These are phyloP conservation scores for Amanita exitialis DNA, from an alignment of 768 basidiomycete species.

Conservation along the genomic window DNA sequence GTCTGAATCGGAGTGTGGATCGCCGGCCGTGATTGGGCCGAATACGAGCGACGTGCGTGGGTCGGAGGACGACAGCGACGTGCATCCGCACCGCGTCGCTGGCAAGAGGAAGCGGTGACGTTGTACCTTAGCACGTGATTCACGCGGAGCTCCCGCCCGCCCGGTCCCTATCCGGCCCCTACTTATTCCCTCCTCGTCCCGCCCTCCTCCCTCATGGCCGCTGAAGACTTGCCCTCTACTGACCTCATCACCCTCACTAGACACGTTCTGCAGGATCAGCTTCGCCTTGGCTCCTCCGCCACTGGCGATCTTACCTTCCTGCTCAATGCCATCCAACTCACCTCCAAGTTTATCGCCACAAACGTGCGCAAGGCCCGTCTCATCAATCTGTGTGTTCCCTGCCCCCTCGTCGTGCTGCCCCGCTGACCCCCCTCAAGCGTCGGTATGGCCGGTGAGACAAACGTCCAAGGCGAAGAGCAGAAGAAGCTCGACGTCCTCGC, in stretches of 20 bases:
- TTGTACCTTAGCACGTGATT: slow-evolving; percentile 10
- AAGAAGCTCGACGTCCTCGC: slow-evolving; percentile 98
- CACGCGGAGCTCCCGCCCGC: not conserved
- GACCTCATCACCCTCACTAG: slow-evolving; percentile 93
- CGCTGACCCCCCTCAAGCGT: slow-evolving; percentile 41
- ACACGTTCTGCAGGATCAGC: slow-evolving; percentile 82
- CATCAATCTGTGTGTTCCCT: slow-evolving; percentile 78
- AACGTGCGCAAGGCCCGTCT: slow-evolving; percentile 95
- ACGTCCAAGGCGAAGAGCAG: slow-evolving; percentile 97
- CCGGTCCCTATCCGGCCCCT: slow-evolving; percentile 11
- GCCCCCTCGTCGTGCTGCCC: not conserved
- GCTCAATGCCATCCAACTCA: slow-evolving; percentile 91
- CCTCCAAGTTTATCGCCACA: slow-evolving; percentile 95
- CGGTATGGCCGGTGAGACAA: slow-evolving; percentile 92
- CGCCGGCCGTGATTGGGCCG: slow-evolving; percentile 41
- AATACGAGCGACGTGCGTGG: slow-evolving; percentile 57
- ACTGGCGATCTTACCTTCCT: slow-evolving; percentile 93
- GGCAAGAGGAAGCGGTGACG: slow-evolving; percentile 11
- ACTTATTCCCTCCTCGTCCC: slow-evolving; percentile 8
- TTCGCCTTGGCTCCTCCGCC: slow-evolving; percentile 70
- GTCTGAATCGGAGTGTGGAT: slow-evolving; percentile 42
- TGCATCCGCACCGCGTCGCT: too few species aligned
- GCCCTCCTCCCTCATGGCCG: slow-evolving; percentile 22
- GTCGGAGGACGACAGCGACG: not conserved
- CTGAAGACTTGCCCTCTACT: slow-evolving; percentile 67